Evolutionary conservation across 1,284 basidiomycete species (phyloP).

Genomic region (Gomphus sp.): DNA sequence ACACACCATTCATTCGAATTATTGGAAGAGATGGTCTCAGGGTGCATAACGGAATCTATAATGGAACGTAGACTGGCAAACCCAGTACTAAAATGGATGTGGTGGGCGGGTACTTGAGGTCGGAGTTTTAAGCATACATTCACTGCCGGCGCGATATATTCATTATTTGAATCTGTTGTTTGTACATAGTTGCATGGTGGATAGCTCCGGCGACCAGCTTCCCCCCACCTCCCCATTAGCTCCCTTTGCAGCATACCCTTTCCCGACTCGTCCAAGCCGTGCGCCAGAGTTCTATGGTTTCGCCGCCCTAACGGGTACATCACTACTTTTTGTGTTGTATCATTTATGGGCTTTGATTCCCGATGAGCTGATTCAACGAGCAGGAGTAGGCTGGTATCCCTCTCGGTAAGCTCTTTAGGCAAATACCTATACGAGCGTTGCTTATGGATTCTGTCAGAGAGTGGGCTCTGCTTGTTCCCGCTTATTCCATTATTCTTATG

Average conservation of each 20-base stretch:
- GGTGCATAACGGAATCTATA: background rate
- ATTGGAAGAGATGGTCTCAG: background rate
- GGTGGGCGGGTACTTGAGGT: background rate
- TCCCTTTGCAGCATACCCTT: conserved; percentile 45
- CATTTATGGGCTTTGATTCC: conserved; percentile 56
- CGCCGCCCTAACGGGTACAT: conserved; percentile 74
- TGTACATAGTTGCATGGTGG: background rate
- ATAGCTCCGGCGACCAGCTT: background rate
- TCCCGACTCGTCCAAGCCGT: conserved; percentile 38
- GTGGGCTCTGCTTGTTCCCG: conserved; percentile 80
- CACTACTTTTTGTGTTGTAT: conserved; percentile 60
- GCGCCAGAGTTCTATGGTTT: conserved; percentile 84
- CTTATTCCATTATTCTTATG: conserved; percentile 65
- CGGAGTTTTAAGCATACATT: background rate
- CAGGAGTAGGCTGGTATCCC: conserved; percentile 83
- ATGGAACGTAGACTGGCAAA: background rate
- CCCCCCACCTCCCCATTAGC: conserved; percentile 39
- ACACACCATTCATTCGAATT: conserved; percentile 1
- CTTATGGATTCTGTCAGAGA: conserved; percentile 40
- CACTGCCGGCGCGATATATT: background rate
- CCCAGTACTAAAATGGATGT: background rate
- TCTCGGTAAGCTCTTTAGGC: conserved; percentile 49
- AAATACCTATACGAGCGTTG: background rate
- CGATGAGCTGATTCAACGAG: conserved; percentile 41
- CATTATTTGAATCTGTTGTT: no score